phyloP scores from a whole-genome alignment of 2,329 filamentous ascomycete genomes.

The Clarireedia paspali region DNA sequence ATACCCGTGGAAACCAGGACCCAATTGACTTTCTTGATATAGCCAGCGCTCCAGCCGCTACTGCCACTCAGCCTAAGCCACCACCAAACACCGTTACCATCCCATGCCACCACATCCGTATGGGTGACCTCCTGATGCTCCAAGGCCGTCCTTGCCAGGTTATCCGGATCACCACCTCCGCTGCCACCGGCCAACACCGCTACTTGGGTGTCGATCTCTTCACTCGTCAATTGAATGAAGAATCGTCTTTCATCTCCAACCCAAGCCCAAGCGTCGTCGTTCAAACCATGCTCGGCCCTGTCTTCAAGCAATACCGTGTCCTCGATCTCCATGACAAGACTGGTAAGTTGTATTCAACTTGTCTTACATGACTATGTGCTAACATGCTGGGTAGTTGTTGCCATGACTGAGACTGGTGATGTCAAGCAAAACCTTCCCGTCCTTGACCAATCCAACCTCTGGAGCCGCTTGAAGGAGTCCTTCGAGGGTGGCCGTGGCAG shows the following conservation, averaged over 20 bases:
- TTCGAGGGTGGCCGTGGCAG: conserved; percentile 90
- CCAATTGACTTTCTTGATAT: conserved; percentile 10
- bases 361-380: conserved; percentile 1
- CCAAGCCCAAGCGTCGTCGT: conserved; percentile 93
- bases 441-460: conserved; percentile 90
- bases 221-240: conserved; percentile 99
- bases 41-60: conserved; percentile 10
- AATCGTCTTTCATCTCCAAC: conserved; percentile 97
- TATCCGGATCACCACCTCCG: conserved; percentile 97
- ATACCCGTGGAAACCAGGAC: conserved; percentile 4
- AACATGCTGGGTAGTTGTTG: conserved; percentile 51
- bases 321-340: conserved; percentile 86
- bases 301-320: conserved; percentile 99
- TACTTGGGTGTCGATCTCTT: conserved; percentile 99
- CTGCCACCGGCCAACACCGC: conserved; percentile 97
- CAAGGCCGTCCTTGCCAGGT: conserved; percentile 99
- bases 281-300: conserved; percentile 97
- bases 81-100: conserved; percentile 86
- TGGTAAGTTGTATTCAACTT: conserved; percentile 35
- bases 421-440: conserved; percentile 94
- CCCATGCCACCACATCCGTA: conserved; percentile 98
- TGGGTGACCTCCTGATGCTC: conserved; percentile 96
- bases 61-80: conserved; percentile 16
- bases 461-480: conserved; percentile 68
- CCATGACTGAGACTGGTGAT: conserved; percentile 97